Evolutionary conservation across 2,329 filamentous ascomycete species (phyloP).

Genomic region (Aspergillus brasiliensis): DNA sequence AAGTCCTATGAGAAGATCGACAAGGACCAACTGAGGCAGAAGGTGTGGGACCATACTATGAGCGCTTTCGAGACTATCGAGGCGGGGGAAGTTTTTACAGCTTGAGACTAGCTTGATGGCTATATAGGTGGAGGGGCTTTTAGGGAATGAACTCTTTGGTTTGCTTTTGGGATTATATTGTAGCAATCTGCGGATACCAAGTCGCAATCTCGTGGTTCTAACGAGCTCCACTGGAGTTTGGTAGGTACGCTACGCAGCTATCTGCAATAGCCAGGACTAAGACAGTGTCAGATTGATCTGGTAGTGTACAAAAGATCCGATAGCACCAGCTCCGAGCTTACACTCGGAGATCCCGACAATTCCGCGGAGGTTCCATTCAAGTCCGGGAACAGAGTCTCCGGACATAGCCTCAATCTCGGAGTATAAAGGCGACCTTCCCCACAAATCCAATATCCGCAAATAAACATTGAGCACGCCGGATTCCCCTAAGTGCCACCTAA

Average conservation of each 20-base stretch:
- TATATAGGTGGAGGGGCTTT: neutral
- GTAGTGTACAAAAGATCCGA: neutral
- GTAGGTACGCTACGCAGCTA: neutral
- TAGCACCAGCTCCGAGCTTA: neutral
- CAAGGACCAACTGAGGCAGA: conserved; percentile 1
- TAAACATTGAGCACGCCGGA: neutral
- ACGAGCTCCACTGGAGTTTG: too few relatives aligned
- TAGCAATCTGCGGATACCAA: too few relatives aligned
- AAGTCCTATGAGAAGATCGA: conserved; percentile 7
- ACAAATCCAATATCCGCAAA: neutral
- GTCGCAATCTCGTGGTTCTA: too few relatives aligned
- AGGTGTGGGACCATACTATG: conserved; percentile 9
- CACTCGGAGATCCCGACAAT: neutral
- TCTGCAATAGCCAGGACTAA: neutral
- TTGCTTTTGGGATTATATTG: neutral
- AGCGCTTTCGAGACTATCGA: conserved; percentile 3
- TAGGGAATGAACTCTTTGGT: too few relatives aligned
- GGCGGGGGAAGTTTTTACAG: neutral
- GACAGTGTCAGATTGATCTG: neutral
- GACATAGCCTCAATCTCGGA: neutral
- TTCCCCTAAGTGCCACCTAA: neutral
- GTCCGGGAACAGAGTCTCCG: neutral
- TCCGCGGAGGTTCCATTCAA: neutral
- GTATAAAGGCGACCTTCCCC: neutral
- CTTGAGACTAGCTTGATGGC: neutral